phyloP scores from a whole-genome alignment of 768 basidiomycete species.

The Imleria badia region DNA sequence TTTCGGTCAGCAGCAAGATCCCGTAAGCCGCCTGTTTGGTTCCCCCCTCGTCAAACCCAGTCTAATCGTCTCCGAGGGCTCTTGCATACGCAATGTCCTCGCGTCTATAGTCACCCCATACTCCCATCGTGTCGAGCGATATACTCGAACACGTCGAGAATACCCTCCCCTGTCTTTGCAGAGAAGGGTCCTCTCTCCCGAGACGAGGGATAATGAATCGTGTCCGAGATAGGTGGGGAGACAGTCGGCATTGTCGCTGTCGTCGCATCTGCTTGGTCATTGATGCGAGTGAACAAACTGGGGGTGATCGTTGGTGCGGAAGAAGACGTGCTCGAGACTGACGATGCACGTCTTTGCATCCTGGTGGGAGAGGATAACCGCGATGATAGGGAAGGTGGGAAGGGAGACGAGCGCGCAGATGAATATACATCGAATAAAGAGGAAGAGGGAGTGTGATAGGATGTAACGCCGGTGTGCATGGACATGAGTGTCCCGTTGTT shows the following conservation, averaged over 20 bases:
- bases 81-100: too few species aligned
- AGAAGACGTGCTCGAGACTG: constrained; percentile 33
- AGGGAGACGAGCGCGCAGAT: constrained; percentile 61
- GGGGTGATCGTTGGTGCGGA: constrained; percentile 61
- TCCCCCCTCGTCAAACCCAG: constrained; percentile 11
- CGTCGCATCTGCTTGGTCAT: constrained; percentile 16
- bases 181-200: constrained; percentile 65
- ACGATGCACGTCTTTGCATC: constrained; percentile 39
- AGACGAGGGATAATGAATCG: constrained; percentile 10
- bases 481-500: constrained; percentile 55
- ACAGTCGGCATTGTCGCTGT: constrained; percentile 19
- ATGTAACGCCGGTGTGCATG: constrained; percentile 56
- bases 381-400: constrained; percentile 34
- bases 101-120: constrained; percentile 54
- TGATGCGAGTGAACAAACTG: constrained; percentile 46
- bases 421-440: constrained; percentile 64
- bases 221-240: constrained; percentile 9
- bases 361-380: constrained; percentile 28
- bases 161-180: constrained; percentile 76
- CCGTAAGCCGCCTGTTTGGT: constrained; percentile 3
- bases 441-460: constrained; percentile 78
- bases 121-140: constrained; percentile 62
- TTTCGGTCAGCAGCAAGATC: constrained; percentile 20
- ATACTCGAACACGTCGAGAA: constrained; percentile 74
- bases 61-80: too few species aligned